These are phyloP conservation scores for Malus domestica DNA, from an alignment of 306 rosid genomes.

Conservation along the genomic window ASM211411v1 NC_041796.1:30760501-30761000, in stretches of 20 bases:
- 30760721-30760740: background rate
- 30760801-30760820: slow-evolving; percentile 87
- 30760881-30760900: background rate
- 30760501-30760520: background rate
- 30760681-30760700: background rate
- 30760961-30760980: slow-evolving; percentile 80
- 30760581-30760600: background rate
- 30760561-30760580: background rate
- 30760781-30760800: slow-evolving; percentile 91
- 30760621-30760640: no score
- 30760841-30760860: slow-evolving; percentile 14
- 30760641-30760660: no score
- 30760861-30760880: background rate
- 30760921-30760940: slow-evolving; percentile 63
- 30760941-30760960: slow-evolving; percentile 69
- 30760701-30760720: background rate
- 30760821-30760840: slow-evolving; percentile 89
- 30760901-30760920: background rate
- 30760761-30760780: slow-evolving; percentile 65
- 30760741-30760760: background rate
- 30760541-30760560: background rate
- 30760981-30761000: slow-evolving; percentile 74
- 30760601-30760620: no score
- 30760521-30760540: background rate
- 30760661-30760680: no score